Evolutionary conservation across 2,329 filamentous ascomycete species (phyloP).

Genomic region (Stylonectria norvegica): DNA sequence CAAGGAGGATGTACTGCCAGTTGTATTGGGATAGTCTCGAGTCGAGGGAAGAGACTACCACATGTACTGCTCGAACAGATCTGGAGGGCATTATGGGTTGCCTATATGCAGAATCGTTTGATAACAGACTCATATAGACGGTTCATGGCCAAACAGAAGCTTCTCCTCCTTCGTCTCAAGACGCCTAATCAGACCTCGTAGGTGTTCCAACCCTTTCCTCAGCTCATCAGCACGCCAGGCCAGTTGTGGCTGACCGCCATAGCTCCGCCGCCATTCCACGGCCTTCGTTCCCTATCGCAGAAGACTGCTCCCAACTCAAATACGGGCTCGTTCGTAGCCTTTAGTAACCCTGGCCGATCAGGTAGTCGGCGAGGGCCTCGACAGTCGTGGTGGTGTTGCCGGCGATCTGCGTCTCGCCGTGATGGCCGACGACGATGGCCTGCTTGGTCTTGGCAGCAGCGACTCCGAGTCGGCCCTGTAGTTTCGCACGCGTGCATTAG

Average conservation of each 20-base stretch:
- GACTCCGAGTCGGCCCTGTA: slow-evolving; percentile 71
- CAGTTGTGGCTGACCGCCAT: slow-evolving; percentile 1
- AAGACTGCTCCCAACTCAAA: no score
- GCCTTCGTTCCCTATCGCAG: no score
- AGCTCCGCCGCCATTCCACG: no score
- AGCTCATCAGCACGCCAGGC: background rate
- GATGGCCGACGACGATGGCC: slow-evolving; percentile 84
- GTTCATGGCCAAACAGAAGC: slow-evolving; percentile 20
- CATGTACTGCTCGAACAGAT: slow-evolving; percentile 10
- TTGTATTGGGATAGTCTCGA: slow-evolving; percentile 6
- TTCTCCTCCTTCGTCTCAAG: slow-evolving; percentile 18
- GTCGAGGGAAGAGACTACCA: slow-evolving; percentile 1
- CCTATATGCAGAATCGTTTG: slow-evolving; percentile 29
- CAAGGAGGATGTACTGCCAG: slow-evolving; percentile 7
- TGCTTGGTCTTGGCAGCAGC: slow-evolving; percentile 82
- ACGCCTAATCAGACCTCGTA: slow-evolving; percentile 9
- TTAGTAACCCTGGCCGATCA: slow-evolving; percentile 76
- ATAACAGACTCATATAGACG: slow-evolving; percentile 23
- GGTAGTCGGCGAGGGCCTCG: slow-evolving; percentile 82
- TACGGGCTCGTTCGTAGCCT: slow-evolving; percentile 9
- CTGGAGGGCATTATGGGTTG: slow-evolving; percentile 23
- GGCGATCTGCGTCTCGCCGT: slow-evolving; percentile 69
- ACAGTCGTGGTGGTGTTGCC: slow-evolving; percentile 75
- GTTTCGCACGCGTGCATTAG: background rate
- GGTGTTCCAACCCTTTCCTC: background rate